Base-by-base conservation (phyloP, 2,329 filamentous ascomycete genomes). In the Trichoderma gracile region DNA sequence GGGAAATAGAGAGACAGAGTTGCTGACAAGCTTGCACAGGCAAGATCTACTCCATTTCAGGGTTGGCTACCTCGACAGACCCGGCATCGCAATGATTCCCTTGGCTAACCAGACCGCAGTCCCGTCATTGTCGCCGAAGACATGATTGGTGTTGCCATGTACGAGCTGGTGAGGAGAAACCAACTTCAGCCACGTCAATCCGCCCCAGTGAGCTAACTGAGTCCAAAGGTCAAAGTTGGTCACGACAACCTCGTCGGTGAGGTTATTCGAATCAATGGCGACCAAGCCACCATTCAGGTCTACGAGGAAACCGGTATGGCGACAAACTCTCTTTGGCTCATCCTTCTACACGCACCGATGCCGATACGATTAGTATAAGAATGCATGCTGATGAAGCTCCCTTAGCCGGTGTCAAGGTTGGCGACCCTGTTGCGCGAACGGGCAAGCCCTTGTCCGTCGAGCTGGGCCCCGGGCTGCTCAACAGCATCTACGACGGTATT, bases 101-200 rank as follows among this genome's bases (percentile, higher is more conserved):
- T 14, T 45, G 40, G 38, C 71, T 70, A 68, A 72, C 65, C 68
- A 65, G 30, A 63, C 54, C 55, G 49, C 69, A 89, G 91, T 71
- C 95, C 95, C 75, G 95, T 99, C 83, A 89, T 99, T 73, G 86
- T 99, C 72, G 95, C 94, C 77, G 94, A 98, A 83, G 89, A 97
- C 80, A 97, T 99, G 93, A 92, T 94, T 76, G 95, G 95, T 78
- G 95, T 95, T 85, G 93, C 95, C 79, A 99, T 99, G 95, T 97
- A 98, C 87, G 95, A 99, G 82, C 85, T 99, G 82, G 93, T 93
- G 84, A 72, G 87, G 78, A 38, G 40, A 14, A 12, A 21, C 27
- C 21, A 25, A n/a, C 46, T 30, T 27, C 21, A 21, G 21, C 12
- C 46, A 38, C 42, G 12, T 12, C 3, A 23, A 30, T 15, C 30